Base-by-base conservation (phyloP, 1,284 basidiomycete species). In the Sphaerobolus stellatus region DNA sequence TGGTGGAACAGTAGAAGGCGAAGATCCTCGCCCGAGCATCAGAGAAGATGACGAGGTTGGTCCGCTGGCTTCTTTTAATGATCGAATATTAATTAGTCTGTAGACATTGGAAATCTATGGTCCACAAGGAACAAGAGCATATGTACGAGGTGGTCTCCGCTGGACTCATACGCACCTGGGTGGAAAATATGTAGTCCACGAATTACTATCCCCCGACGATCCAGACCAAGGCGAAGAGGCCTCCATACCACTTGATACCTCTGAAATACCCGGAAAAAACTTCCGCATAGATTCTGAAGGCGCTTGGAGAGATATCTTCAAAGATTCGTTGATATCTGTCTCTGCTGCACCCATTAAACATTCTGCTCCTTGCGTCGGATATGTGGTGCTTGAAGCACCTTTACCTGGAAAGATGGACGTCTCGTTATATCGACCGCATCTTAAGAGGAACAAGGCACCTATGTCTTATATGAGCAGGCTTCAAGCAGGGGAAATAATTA, bases 401-500 rank as follows among this genome's bases (percentile, higher is more conserved):
- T 68, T 25, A 66, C 84, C 88, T 2, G 86, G 86, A n/a, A 89
- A 85, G 68, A 83, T 90, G 50, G 79, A 89, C 22, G 28, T 49
- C 20, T n/a, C 34, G 25, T 30, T 54, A 27, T 57, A 57, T 38
- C 29, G 38, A 14, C 56, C 56, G n/a, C 56, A 57, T 50, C 24
- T 57, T 20, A 4, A 41, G 20, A 51, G 56, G 45, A 57, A 57
- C 34, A 53, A 53, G 29, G 51, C 44, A 6, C 57, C 77, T 73
- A 0, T 66, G 73, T 68, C 73, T 0, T 61, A 80, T 9, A 64
- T 80, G 2, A 72, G 73, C 0, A 50, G 57, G 45, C 73, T 95
- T 46, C 88, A 90, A 59, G 80, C 80, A 38, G 88, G 90, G 16
- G 79, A 82, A 59, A 78, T 76, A n/a, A 77, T 92, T 40, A 74